A percentile compares a stretch with the other conserved stretches of the same genome.
These are phyloP conservation scores for Puccinia triticina DNA, from an alignment of 1,284 basidiomycete genomes.

Conservation along the genomic window DNA sequence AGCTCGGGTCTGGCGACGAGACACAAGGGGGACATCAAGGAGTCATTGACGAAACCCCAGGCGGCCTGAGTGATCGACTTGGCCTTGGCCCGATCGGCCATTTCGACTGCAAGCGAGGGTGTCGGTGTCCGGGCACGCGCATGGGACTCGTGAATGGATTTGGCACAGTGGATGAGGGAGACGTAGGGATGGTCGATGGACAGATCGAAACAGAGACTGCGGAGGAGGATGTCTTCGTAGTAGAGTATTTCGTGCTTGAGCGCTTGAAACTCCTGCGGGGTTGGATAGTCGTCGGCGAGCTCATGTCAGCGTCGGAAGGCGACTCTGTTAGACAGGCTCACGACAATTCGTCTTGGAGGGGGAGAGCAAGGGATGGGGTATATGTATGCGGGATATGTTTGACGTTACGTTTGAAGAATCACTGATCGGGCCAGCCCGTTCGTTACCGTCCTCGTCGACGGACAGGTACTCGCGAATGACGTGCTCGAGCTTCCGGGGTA, in stretches of 20 bases:
- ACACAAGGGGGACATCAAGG: slow-evolving; percentile 45
- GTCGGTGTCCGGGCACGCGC: not conserved
- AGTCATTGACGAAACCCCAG: slow-evolving; percentile 51
- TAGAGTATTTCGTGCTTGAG: slow-evolving; percentile 53
- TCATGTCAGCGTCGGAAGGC: not conserved
- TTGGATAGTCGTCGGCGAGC: not conserved
- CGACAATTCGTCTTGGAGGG: no score
- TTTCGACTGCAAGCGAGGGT: slow-evolving; percentile 6
- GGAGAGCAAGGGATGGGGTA: no score
- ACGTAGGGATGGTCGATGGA: slow-evolving; percentile 56
- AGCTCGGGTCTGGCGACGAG: slow-evolving; percentile 31
- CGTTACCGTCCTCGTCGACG: slow-evolving; percentile 49
- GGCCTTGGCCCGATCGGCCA: slow-evolving; percentile 37
- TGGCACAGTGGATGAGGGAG: slow-evolving; percentile 31
- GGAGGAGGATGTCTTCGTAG: slow-evolving; percentile 56
- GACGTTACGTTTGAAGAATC: slow-evolving; percentile 41
- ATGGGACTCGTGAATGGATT: slow-evolving; percentile 4
- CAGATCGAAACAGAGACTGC: slow-evolving; percentile 57
- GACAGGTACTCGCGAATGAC: slow-evolving; percentile 53
- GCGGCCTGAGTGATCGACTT: slow-evolving; percentile 48
- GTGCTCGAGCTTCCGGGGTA: slow-evolving; percentile 52
- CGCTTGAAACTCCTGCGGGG: slow-evolving; percentile 46
- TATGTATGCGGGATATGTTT: not conserved
- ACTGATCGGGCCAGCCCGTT: not conserved
- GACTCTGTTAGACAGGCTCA: no score